Base-by-base conservation (phyloP, 2,329 filamentous ascomycete genomes). In the Ophiostoma sp. region DNA sequence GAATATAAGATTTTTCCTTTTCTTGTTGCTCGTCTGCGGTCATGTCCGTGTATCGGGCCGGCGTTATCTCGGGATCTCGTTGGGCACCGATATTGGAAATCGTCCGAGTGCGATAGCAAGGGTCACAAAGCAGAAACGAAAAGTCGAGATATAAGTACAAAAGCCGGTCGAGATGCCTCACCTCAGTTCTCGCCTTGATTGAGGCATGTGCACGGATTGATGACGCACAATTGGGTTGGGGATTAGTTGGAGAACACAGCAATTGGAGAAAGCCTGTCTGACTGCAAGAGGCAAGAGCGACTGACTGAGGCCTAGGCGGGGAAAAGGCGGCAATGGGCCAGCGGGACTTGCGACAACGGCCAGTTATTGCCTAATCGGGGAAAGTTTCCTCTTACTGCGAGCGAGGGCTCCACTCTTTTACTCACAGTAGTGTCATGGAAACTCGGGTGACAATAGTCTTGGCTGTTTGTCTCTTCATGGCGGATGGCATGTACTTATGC, bases 11-110 rank as follows among this genome's bases (percentile, higher is more conserved):
- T 14, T 64, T 64, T 64, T 44, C 40, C n/a, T 64, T 64, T 64
- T 44, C 40, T 9, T 7, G 49, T 55, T 36, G 49, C 49, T n/a
- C 36, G 18, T 12, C 18, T 64, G 63, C 63, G 63, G 63, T 40
- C 60, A 63, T 63, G 60, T 42, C 60, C 60, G 60, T 63, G 60
- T 4, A 44, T 45, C 63, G 63, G 63, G 2, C 63, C 63, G 63
- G 63, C n/a, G 63, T 36, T 64, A 16, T 64, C 41, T 64, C 63
- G 63, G 63, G 18, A 64, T 64, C 27, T 64, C 18, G 63, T 64
- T 45, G 63, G 41, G 42, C 18, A 64, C 8, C n/a, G 63, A 64
- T 63, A 42, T 52, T 27, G 47, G 47, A 52, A 8, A 5, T 60
- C 8, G 52, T 14, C 6, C 9, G 11, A 11, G 36, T 27, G 27